These are phyloP conservation scores for Phytomonas sp. DNA, from an alignment of 208 protist genomes.

Conservation along the genomic window DNA sequence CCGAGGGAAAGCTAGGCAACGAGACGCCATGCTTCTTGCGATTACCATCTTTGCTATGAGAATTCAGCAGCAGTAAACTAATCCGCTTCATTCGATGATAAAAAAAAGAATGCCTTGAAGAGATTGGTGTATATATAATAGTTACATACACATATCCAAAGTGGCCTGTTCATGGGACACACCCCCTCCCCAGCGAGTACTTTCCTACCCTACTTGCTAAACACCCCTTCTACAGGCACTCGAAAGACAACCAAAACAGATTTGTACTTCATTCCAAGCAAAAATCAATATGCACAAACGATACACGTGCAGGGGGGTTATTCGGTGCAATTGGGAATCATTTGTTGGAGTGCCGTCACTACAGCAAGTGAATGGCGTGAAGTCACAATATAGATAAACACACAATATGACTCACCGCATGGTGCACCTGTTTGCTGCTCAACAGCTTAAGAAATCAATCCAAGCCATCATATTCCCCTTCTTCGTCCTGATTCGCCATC, in stretches of 20 bases:
- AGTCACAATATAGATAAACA: background rate
- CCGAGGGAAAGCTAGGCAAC: conserved; percentile 50
- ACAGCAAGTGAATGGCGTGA: background rate
- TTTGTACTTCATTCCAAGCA: background rate
- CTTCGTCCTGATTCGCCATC: background rate
- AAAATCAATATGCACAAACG: background rate
- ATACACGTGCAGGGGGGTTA: background rate
- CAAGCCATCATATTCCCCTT: conserved; percentile 13
- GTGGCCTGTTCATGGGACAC: background rate
- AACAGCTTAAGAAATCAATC: conserved; percentile 5
- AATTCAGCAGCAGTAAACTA: background rate
- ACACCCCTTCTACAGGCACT: background rate
- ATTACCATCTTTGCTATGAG: background rate
- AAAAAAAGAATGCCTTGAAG: background rate
- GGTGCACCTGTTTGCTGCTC: background rate
- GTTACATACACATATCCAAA: background rate
- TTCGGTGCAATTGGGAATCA: background rate
- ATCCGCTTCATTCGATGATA: background rate
- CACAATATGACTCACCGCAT: background rate
- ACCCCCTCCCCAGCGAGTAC: background rate
- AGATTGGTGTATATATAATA: background rate
- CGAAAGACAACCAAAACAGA: background rate
- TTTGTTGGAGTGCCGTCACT: background rate
- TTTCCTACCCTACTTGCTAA: background rate
- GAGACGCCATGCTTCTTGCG: background rate